A percentile compares a stretch with the other conserved stretches of the same genome.
Conservation (phyloP, 2,329 filamentous ascomycete genomes). For the Sclerotiophoma versabilis region DNA sequence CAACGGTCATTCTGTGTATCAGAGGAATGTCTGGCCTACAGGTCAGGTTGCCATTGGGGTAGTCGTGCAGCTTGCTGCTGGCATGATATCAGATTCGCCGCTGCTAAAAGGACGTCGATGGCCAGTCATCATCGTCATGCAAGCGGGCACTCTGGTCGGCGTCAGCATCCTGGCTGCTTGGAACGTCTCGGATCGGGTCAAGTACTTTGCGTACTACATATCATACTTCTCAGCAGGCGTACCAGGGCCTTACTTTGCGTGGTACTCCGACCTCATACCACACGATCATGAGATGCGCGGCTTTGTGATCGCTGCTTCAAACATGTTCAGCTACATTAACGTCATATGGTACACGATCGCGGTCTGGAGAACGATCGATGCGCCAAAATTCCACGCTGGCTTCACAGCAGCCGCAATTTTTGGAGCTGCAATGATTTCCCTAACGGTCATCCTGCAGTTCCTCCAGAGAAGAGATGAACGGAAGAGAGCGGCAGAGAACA, state of each 20-base stretch:
- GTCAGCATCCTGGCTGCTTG: conserved; percentile 54
- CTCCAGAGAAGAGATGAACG: conserved; percentile 27
- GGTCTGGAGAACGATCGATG: conserved; percentile 32
- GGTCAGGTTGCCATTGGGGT: conserved; percentile 54
- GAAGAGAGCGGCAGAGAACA: conserved; percentile 15
- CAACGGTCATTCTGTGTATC: conserved; percentile 53
- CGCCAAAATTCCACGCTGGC: conserved; percentile 30
- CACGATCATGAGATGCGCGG: conserved; percentile 39
- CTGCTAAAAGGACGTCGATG: conserved; percentile 33
- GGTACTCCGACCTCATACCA: conserved; percentile 35
- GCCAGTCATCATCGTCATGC: conserved; percentile 53
- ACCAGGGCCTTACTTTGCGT: conserved; percentile 35
- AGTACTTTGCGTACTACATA: conserved; percentile 44
- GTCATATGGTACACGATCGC: conserved; percentile 28
- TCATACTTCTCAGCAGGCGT: conserved; percentile 31
- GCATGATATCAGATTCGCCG: conserved; percentile 42
- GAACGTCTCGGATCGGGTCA: conserved; percentile 55
- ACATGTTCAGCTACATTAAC: conserved; percentile 37
- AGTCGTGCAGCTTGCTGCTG: conserved; percentile 54
- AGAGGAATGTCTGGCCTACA: conserved; percentile 59
- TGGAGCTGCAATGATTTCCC: conserved; percentile 29
- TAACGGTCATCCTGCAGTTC: conserved; percentile 22
- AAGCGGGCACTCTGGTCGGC: conserved; percentile 49
- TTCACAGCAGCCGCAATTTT: conserved; percentile 29
- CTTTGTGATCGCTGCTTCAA: conserved; percentile 31